phyloP scores from a whole-genome alignment of 345 rosid species.

The Viola odorata region DNA sequence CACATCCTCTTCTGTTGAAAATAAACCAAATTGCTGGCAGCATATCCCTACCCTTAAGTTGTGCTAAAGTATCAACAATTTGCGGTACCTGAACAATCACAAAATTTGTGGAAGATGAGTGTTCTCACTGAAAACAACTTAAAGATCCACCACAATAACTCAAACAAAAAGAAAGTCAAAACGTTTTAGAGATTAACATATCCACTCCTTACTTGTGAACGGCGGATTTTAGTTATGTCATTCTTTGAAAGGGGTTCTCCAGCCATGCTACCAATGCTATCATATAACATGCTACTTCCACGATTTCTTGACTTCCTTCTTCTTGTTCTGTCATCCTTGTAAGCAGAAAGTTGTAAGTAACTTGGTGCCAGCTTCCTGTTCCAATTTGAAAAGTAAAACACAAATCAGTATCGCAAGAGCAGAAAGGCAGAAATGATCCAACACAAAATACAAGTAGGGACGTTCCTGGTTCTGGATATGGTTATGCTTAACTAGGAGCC shows the following conservation, averaged over 20 bases:
- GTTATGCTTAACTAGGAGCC: no score
- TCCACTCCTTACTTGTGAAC: conserved; percentile 52
- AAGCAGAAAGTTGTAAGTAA: conserved; percentile 66
- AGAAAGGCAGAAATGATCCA: conserved; percentile 1
- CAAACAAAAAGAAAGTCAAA: background rate
- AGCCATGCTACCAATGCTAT: conserved; percentile 29
- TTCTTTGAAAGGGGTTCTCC: conserved; percentile 71
- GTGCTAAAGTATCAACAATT: conserved; percentile 68
- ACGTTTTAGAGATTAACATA: background rate
- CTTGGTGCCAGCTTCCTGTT: conserved; percentile 80
- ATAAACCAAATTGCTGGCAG: conserved; percentile 97
- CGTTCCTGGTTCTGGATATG: no score
- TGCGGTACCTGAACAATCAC: conserved; percentile 67
- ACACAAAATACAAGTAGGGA: background rate
- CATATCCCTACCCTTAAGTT: conserved; percentile 71
- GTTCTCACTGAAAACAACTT: no score
- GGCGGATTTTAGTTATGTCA: conserved; percentile 70
- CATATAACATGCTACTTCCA: conserved; percentile 33
- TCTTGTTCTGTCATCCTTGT: conserved; percentile 51
- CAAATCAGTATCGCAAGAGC: background rate
- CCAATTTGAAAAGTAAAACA: conserved; percentile 20
- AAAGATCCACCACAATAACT: background rate
- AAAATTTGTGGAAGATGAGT: conserved; percentile 1
- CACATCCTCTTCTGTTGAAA: conserved; percentile 90
- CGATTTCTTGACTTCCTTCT: conserved; percentile 61